Evolutionary conservation across 768 basidiomycete genomes (phyloP).

Genomic region (Mycena maculata): DNA sequence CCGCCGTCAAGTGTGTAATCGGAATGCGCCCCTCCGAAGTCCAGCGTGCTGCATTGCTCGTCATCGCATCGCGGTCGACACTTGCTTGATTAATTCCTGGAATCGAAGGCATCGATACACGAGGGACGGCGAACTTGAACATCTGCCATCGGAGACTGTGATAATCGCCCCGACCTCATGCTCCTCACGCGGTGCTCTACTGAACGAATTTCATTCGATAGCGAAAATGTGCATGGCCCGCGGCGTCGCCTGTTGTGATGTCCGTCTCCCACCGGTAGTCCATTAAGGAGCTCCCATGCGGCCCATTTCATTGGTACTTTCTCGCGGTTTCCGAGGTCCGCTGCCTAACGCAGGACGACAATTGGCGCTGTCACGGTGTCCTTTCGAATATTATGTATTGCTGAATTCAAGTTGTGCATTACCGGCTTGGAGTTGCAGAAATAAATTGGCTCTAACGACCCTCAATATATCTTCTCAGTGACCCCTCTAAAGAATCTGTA

Average conservation of each 20-base stretch:
- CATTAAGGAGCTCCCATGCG: background rate
- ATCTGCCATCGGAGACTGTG: background rate
- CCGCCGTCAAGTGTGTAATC: constrained; percentile 11
- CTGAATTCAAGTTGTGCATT: too few species aligned
- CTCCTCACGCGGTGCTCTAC: constrained; percentile 8
- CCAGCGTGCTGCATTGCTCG: constrained; percentile 7
- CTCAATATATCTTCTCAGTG: too few species aligned
- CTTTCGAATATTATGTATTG: too few species aligned
- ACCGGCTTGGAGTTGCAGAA: too few species aligned
- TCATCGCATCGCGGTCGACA: background rate
- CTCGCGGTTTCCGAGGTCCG: constrained; percentile 22
- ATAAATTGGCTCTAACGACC: too few species aligned
- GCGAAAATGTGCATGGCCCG: constrained; percentile 23
- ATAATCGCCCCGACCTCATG: constrained; percentile 22
- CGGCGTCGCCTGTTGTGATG: background rate
- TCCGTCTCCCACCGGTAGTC: constrained; percentile 8
- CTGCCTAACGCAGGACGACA: background rate
- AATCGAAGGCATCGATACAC: constrained; percentile 6
- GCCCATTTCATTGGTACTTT: background rate
- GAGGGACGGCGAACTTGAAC: background rate
- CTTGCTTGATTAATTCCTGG: constrained; percentile 12
- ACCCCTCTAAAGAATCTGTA: too few species aligned
- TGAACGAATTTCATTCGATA: background rate
- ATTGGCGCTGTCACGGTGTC: too few species aligned
- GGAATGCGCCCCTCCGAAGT: background rate